Evolutionary conservation across 2,329 filamentous ascomycete genomes (phyloP).

Genomic region (Penicillium sp.): DNA sequence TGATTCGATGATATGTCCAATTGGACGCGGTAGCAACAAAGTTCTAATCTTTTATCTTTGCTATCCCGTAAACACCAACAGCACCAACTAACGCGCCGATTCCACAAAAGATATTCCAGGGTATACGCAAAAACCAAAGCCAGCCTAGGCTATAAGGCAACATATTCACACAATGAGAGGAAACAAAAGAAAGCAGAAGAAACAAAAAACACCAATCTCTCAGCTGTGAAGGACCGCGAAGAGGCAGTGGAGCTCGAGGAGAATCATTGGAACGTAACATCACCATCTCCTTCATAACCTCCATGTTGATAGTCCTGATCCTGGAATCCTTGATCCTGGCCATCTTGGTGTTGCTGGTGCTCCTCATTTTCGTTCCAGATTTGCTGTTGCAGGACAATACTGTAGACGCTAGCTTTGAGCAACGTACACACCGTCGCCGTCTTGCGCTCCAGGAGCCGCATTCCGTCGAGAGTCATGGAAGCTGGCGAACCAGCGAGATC

Average conservation of each 20-base stretch:
- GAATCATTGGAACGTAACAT: slow-evolving; percentile 32
- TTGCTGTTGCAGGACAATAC: slow-evolving; percentile 97
- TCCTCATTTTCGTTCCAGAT: slow-evolving; percentile 67
- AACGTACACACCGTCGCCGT: slow-evolving; percentile 93
- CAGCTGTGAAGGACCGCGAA: no score
- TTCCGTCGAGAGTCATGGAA: slow-evolving; percentile 76
- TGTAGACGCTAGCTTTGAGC: slow-evolving; percentile 97
- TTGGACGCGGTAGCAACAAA: background rate
- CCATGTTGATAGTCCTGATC: slow-evolving; percentile 23
- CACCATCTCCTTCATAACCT: slow-evolving; percentile 26
- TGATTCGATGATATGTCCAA: slow-evolving; percentile 11
- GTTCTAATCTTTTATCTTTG: background rate
- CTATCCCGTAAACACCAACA: background rate
- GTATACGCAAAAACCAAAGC: slow-evolving; percentile 20
- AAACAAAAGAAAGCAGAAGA: no score
- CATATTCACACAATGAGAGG: background rate
- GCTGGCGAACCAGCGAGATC: slow-evolving; percentile 64
- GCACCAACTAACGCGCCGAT: slow-evolving; percentile 12
- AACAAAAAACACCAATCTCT: no score
- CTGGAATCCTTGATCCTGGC: slow-evolving; percentile 26
- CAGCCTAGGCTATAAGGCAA: background rate
- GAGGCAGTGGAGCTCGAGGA: background rate
- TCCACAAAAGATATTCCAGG: slow-evolving; percentile 14
- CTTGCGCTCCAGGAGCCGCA: slow-evolving; percentile 89
- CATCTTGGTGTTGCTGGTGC: slow-evolving; percentile 34